phyloP scores from a whole-genome alignment of 768 basidiomycete species.

The Tylopilus plumbeoviolaceoides region DNA sequence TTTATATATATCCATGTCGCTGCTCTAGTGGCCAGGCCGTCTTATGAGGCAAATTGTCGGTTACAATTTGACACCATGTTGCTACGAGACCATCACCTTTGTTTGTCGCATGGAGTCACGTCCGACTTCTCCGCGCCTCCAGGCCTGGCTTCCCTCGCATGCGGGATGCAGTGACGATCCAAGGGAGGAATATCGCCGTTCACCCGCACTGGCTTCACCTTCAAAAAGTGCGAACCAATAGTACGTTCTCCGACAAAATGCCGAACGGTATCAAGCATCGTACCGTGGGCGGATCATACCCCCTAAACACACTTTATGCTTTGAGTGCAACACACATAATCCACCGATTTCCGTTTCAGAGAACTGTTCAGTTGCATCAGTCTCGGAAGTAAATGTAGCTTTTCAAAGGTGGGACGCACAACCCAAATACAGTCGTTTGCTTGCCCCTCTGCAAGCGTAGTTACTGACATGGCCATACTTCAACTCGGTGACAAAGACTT shows the following conservation, averaged over 20 bases:
- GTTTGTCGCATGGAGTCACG: neutral
- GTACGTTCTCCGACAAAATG: neutral
- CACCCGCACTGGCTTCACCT: too few species aligned
- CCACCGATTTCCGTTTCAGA: conserved; percentile 29
- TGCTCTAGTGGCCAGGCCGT: conserved; percentile 5
- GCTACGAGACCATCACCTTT: conserved; percentile 30
- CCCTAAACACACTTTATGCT: neutral
- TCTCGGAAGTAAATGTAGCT: conserved; percentile 29
- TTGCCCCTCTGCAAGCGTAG: neutral
- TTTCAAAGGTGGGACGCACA: too few species aligned
- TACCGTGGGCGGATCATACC: conserved; percentile 20
- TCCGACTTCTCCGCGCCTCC: neutral
- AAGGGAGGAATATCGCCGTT: conserved; percentile 12
- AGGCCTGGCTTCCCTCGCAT: neutral
- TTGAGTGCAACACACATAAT: conserved; percentile 6
- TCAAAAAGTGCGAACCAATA: neutral
- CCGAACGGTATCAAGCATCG: neutral
- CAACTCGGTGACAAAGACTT: neutral
- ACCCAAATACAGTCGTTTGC: conserved; percentile 16
- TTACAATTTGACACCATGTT: too few species aligned
- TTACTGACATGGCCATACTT: neutral
- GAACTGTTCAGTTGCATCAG: conserved; percentile 26
- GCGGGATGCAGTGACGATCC: conserved; percentile 3
- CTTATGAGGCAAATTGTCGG: too few species aligned
- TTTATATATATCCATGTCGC: neutral